Conservation (phyloP, 805 yeast species). For the Pichia exigua region DNA sequence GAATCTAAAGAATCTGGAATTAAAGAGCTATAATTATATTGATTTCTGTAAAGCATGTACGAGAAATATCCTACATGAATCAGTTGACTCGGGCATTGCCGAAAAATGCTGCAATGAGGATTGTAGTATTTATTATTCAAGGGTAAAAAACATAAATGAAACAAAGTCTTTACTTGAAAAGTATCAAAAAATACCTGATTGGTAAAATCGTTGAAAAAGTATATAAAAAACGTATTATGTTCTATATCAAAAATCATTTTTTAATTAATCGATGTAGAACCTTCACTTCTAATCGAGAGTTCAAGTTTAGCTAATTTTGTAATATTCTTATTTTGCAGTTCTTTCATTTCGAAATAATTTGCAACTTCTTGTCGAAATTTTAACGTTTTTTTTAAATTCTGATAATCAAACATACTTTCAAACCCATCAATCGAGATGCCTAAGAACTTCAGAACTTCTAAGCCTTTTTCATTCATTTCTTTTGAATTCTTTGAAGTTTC, state of each 20-base stretch:
- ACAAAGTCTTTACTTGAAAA: constrained; percentile 9
- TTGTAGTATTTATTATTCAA: constrained; percentile 54
- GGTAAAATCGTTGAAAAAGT: constrained; percentile 11
- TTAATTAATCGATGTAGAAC: neutral
- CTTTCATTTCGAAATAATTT: neutral
- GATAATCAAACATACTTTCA: constrained; percentile 31
- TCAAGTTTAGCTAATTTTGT: neutral
- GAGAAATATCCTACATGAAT: constrained; percentile 27
- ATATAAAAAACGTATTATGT: neutral
- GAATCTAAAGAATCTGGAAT: constrained; percentile 22
- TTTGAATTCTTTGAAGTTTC: neutral
- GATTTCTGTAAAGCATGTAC: constrained; percentile 26
- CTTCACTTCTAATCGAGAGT: neutral
- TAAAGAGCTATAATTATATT: constrained; percentile 21
- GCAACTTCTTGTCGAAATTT: constrained; percentile 34
- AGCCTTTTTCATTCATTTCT: constrained; percentile 14
- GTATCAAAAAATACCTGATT: constrained; percentile 15
- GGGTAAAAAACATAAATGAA: constrained; percentile 35
- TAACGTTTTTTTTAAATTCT: constrained; percentile 34
- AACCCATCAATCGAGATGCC: constrained; percentile 39
- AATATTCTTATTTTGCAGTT: neutral
- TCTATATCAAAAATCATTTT: neutral
- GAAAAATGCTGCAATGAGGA: constrained; percentile 51
- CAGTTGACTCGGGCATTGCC: constrained; percentile 15
- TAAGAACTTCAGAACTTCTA: constrained; percentile 31